Base-by-base conservation (phyloP, 2,329 filamentous ascomycete species). In the Beauveria scarabaeidicola region DNA sequence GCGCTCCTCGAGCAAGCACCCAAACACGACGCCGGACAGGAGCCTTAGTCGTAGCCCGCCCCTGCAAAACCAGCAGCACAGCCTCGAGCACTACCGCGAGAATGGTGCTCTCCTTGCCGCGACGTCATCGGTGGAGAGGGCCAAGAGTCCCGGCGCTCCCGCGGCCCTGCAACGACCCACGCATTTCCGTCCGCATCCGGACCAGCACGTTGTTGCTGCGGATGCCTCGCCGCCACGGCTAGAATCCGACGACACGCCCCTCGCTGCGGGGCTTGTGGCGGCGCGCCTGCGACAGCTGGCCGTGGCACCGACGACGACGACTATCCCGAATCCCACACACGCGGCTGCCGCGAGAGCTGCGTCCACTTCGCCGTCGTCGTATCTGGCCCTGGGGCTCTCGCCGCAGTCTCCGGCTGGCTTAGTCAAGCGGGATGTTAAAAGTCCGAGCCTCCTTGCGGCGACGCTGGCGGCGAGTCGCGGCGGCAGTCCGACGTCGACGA, bases 381-480 rank as follows among this genome's bases (percentile, higher is more conserved):
- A 48, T 48, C 41, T 59, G 36, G 38, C 46, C 13, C n/a, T 48
- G 38, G 27, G 19, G 15, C 46, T 56, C 15, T 50, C 44, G 40
- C 46, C 59, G 38, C 59, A 51, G 46, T 27, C 46, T 23, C 44
- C 36, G 43, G 56, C 62, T 19, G 29, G n/a, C 21, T 25, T 47
- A 19, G 38, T 36, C 46, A 63, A 58, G 61, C 60, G 68, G 58
- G 77, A 77, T 60, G 67, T 73, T 15, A 80, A 78, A 61, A 85
- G 80, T 50, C 78, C 84, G 6, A 75, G 87, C 82, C 72, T 75
- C 61, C 76, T 76, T 56, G 74, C 74, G 15, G 86, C 85, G 21
- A 85, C 83, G 59, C 77, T 86, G 68, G 81, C 83, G 17, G 79
- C 76, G 27, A 83, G 82, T 63, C 75, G 79, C 5, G 80, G 71